A percentile compares a stretch with the other conserved stretches of the same genome.
These are phyloP conservation scores for Daldinia eschscholtzii DNA, from an alignment of 2,329 filamentous ascomycete species.

Conservation along the genomic window DNA sequence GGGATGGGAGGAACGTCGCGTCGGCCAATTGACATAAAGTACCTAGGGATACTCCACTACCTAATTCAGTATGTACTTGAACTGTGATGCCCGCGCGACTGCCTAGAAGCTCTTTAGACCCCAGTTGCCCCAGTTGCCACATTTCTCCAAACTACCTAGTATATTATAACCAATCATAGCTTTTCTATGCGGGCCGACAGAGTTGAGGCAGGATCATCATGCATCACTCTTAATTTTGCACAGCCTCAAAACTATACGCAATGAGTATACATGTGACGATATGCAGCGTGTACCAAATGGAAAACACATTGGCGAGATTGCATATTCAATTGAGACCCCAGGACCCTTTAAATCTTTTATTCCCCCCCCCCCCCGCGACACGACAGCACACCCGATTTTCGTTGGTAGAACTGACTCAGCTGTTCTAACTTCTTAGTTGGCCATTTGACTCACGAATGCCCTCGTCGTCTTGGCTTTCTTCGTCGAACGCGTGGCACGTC, in stretches of 20 bases:
- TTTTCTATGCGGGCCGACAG: conserved; percentile 5
- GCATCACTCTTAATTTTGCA: conserved; percentile 35
- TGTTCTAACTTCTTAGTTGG: conserved; percentile 4
- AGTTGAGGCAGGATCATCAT: conserved; percentile 21
- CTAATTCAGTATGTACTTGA: conserved; percentile 21
- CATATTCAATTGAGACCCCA: not conserved
- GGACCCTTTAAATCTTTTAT: not conserved
- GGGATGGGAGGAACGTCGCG: conserved; percentile 1
- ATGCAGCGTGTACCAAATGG: conserved; percentile 2
- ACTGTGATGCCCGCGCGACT: conserved; percentile 24
- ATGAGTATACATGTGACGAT: conserved; percentile 27
- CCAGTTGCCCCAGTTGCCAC: conserved; percentile 14
- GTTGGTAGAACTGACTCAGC: conserved; percentile 4
- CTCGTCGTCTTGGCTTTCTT: conserved; percentile 28
- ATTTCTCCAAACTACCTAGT: not conserved
- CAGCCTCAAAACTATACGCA: conserved; percentile 43
- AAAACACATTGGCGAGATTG: conserved; percentile 16
- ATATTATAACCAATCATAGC: conserved; percentile 12
- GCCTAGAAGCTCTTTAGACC: conserved; percentile 24
- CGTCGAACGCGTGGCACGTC: conserved; percentile 38
- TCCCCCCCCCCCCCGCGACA: not conserved
- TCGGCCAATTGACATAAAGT: conserved; percentile 16
- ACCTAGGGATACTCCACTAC: conserved; percentile 18
- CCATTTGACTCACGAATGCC: conserved; percentile 23
- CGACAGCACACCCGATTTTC: not conserved